A percentile compares a stretch with the other conserved stretches of the same genome.
These are phyloP conservation scores for Serendipita sp. DNA, from an alignment of 768 basidiomycete species.

Conservation along the genomic window DNA sequence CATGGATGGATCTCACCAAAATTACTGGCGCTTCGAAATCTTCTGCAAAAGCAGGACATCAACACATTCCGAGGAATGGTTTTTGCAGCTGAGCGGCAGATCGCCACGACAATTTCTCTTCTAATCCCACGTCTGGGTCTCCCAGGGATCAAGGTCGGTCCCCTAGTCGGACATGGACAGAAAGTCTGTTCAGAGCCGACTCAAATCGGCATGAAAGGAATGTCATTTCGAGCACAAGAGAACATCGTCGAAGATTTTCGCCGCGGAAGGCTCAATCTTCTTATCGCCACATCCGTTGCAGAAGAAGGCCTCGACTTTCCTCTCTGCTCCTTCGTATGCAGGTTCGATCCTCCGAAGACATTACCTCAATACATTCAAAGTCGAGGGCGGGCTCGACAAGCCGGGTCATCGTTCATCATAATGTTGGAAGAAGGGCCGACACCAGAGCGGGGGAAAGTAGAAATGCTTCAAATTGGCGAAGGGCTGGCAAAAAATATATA, in stretches of 20 bases:
- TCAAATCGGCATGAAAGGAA: constrained; percentile 30
- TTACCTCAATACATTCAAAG: constrained; percentile 83
- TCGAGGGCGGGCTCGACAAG: constrained; percentile 67
- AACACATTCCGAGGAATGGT: constrained; percentile 61
- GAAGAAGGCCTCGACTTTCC: constrained; percentile 90
- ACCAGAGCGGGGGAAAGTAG: constrained; percentile 41
- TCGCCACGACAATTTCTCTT: constrained; percentile 51
- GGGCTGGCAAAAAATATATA: constrained; percentile 48
- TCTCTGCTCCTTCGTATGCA: constrained; percentile 22
- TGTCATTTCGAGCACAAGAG: constrained; percentile 36
- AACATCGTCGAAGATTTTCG: constrained; percentile 51
- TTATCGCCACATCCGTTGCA: constrained; percentile 74
- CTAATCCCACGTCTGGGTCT: constrained; percentile 38
- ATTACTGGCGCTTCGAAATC: constrained; percentile 41
- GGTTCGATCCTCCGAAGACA: constrained; percentile 67
- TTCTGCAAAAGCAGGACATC: constrained; percentile 39
- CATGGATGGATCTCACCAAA: constrained; percentile 64
- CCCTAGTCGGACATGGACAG: constrained; percentile 57
- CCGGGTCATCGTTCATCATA: constrained; percentile 59
- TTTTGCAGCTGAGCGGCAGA: constrained; percentile 75
- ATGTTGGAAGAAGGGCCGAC: constrained; percentile 55
- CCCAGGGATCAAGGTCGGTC: constrained; percentile 42
- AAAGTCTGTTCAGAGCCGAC: constrained; percentile 22
- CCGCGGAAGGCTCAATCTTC: constrained; percentile 44
- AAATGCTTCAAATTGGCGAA: constrained; percentile 41